These are phyloP conservation scores for Allium sativum DNA, from an alignment of 106 monocot genomes.

Conservation along the genomic window DNA sequence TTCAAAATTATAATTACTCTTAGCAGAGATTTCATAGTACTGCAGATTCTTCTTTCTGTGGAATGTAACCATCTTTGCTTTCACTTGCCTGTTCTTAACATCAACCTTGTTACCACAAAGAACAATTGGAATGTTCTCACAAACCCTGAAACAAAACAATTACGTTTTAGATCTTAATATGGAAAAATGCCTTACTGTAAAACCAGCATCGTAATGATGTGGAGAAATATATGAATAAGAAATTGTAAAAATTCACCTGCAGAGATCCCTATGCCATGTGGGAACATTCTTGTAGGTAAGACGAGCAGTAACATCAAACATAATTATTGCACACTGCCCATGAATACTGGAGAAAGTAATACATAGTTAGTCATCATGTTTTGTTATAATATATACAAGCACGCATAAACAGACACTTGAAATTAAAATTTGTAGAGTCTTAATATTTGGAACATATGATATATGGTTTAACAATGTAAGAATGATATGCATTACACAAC, in stretches of 20 bases:
- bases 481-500: too few relatives aligned
- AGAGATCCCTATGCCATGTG: slow-evolving; percentile 44
- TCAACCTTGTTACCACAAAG: slow-evolving; percentile 35
- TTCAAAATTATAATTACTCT: slow-evolving; percentile 38
- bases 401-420: too few relatives aligned
- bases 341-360: slow-evolving; percentile 29
- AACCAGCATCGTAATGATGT: too few relatives aligned
- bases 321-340: slow-evolving; percentile 57
- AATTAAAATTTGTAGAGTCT: too few relatives aligned
- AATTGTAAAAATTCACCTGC: slow-evolving; percentile 12
- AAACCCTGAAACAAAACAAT: slow-evolving; percentile 7
- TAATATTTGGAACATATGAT: too few relatives aligned
- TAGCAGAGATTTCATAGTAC: slow-evolving; percentile 34
- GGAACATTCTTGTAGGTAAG: slow-evolving; percentile 62
- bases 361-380: neutral
- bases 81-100: slow-evolving; percentile 35
- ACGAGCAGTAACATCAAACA: slow-evolving; percentile 60
- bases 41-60: slow-evolving; percentile 39
- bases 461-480: too few relatives aligned
- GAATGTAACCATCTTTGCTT: slow-evolving; percentile 30
- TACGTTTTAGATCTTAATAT: too few relatives aligned
- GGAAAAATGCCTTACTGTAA: too few relatives aligned
- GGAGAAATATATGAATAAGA: too few relatives aligned
- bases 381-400: too few relatives aligned
- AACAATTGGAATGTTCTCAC: slow-evolving; percentile 31